Evolutionary conservation across 2,329 filamentous ascomycete species (phyloP), one percentile per base, ranked within the genome.

Genomic region (Samsoniella hepiali): DNA sequence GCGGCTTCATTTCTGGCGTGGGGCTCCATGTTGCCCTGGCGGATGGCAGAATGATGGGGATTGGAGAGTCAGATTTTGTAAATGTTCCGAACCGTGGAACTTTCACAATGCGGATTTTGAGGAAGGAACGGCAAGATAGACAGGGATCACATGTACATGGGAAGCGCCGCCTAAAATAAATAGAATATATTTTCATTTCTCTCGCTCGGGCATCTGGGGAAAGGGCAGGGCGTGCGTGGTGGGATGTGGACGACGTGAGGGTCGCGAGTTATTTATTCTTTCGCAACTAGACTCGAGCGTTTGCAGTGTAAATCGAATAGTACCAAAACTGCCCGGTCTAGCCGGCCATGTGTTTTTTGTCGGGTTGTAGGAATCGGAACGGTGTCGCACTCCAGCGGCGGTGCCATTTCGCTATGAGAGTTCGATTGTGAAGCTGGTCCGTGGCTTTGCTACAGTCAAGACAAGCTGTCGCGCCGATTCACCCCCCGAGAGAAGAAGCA

Each of bases 131-230:
- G 47, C 9, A 45, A 27, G n/a, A 22, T 6, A 29, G 13, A 38
- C 10, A 31, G 9, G 32, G 44, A 32, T 47, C 56, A 58, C 11
- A 49, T 58, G 42, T 58, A 49, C 42, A 60, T 40, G 50, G 53
- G 32, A 36, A 11, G 40, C 27, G 57, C 38, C 17, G 62, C 11
- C 53, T 44, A 49, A 40, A 59, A 49, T 55, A 55, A 22, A 55
- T 38, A 51, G 13, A 44, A 47, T 36, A 51, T 22, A 51, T 13
- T 38, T 22, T 58, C 6, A 36, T 32, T 47, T 51, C 29, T 11
- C 7, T 29, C 53, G 9, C 5, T 3, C 15, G 13, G 22, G 38
- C 22, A 44, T 17, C 7, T 3, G 38, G 11, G 3, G 47, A 32
- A 31, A 9, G 22, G 15, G 17, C 5, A 32, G 22, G 15, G 17